phyloP scores from a whole-genome alignment of 2,329 filamentous ascomycete species.

The Apiospora arundinis region DNA sequence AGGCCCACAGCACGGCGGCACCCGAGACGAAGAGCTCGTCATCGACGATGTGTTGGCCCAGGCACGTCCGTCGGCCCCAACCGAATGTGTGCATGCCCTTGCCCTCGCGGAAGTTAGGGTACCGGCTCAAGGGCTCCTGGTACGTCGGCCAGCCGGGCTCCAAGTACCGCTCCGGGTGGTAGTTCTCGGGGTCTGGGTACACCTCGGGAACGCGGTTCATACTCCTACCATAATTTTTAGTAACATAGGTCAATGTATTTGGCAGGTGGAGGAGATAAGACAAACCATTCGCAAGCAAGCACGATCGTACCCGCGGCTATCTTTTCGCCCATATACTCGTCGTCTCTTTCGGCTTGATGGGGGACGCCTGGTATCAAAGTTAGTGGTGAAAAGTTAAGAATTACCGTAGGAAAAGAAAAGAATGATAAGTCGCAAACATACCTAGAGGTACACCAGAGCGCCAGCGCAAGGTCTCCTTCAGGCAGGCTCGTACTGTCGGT shows the following conservation, averaged over 20 bases:
- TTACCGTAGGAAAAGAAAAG: fast-evolving
- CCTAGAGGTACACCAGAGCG: slow-evolving; percentile 60
- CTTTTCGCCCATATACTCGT: slow-evolving; percentile 52
- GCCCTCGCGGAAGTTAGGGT: slow-evolving; percentile 66
- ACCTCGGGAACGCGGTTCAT: slow-evolving; percentile 63
- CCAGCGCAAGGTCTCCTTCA: slow-evolving; percentile 67
- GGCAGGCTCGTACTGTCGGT: slow-evolving; percentile 59
- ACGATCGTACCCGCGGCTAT: slow-evolving; percentile 57
- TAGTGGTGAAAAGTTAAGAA: not conserved
- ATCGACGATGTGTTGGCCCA: slow-evolving; percentile 67
- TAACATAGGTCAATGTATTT: not conserved
- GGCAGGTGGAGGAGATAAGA: not conserved
- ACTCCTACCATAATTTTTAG: slow-evolving; percentile 44
- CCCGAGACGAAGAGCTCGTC: slow-evolving; percentile 61
- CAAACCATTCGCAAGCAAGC: slow-evolving; percentile 57
- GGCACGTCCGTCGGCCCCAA: slow-evolving; percentile 67
- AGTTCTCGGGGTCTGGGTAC: slow-evolving; percentile 70
- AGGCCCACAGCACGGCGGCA: slow-evolving; percentile 56
- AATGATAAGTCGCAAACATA: slow-evolving; percentile 29
- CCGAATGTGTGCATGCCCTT: slow-evolving; percentile 68
- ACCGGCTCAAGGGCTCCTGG: slow-evolving; percentile 67
- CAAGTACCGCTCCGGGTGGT: slow-evolving; percentile 67
- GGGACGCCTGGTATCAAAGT: slow-evolving; percentile 47
- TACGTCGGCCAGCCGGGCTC: slow-evolving; percentile 68
- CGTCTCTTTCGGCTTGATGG: slow-evolving; percentile 54